Evolutionary conservation across 768 basidiomycete genomes (phyloP).

Genomic region (Lanmaoa pseudosensibilis): DNA sequence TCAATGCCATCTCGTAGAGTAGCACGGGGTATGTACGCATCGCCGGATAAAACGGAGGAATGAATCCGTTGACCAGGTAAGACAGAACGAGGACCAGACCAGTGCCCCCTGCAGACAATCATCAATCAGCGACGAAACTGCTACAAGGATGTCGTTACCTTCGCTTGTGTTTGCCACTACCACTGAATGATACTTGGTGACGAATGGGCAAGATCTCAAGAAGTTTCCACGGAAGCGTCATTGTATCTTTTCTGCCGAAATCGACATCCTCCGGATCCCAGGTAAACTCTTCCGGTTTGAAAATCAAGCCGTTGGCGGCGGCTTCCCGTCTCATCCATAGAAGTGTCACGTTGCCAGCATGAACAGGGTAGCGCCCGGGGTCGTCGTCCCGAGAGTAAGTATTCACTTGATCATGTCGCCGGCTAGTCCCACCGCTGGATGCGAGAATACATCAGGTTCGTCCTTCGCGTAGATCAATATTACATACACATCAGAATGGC

Average conservation of each 20-base stretch:
- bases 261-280: conserved; percentile 11
- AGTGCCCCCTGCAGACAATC: neutral
- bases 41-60: neutral
- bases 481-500: conserved; percentile 12
- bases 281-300: neutral
- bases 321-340: conserved; percentile 14
- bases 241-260: neutral
- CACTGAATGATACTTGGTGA: conserved; percentile 13
- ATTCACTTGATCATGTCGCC: too few relatives aligned
- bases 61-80: conserved; percentile 7
- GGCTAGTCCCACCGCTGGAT: conserved; percentile 1
- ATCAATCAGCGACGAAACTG: neutral
- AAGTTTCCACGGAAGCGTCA: neutral
- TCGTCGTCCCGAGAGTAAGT: neutral
- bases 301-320: neutral
- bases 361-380: neutral
- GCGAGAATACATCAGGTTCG: neutral
- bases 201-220: neutral
- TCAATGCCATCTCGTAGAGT: neutral
- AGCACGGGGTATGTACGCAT: conserved; percentile 2
- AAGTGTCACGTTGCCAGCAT: conserved; percentile 7
- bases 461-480: neutral
- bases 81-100: neutral
- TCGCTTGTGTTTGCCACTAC: conserved; percentile 2
- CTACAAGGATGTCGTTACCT: neutral